Evolutionary conservation across 2,329 filamentous ascomycete genomes (phyloP), one percentile per base, ranked within the genome.

Genomic region (Pseudogymnoascus sp.): DNA sequence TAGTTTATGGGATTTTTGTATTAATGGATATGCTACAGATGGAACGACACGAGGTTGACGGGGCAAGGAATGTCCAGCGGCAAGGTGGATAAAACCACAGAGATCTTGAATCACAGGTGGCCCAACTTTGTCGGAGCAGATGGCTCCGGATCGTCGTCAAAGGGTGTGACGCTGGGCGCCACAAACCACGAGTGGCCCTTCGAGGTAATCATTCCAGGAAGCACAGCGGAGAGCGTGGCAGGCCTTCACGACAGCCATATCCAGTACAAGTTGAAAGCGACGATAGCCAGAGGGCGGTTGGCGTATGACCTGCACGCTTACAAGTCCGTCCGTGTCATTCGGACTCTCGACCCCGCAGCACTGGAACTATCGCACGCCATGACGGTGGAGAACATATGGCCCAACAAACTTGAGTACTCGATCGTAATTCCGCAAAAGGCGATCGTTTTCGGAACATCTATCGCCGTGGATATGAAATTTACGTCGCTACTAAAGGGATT

Each of bases 301-400:
- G 87, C 89, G 71, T 93, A 96, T 78, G 92, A 96, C 73, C 80
- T 96, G 61, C 86, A 90, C 69, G 84, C 90, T 36, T 88, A 88
- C 73, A 93, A 93, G 75, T 87, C 89, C 62, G 76, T 95, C 63
- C 85, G 90, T 63, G 85, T 93, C 64, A 89, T 93, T 64, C 84
- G 90, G 64, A 93, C 90, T 0, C 78, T 93, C 57, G 88, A 91
- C 65, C 83, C 89, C 10, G 87, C 86, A 61, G 88, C 89, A 10
- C 80, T 93, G 64, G 90, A 93, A 73, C 83, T 93, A 66, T 82
- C 89, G 39, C 89, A 97, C 75, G 88, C 91, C 59, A 95, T 97
- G 91, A 91, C 90, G 67, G 93, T 97, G 67, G 93, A 97, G 76
- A 97, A 97, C 72, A 89, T 96, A 67, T 99, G 95, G 95, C 90